phyloP scores from a whole-genome alignment of 305 asterid species.

The Galium porrigens region DNA sequence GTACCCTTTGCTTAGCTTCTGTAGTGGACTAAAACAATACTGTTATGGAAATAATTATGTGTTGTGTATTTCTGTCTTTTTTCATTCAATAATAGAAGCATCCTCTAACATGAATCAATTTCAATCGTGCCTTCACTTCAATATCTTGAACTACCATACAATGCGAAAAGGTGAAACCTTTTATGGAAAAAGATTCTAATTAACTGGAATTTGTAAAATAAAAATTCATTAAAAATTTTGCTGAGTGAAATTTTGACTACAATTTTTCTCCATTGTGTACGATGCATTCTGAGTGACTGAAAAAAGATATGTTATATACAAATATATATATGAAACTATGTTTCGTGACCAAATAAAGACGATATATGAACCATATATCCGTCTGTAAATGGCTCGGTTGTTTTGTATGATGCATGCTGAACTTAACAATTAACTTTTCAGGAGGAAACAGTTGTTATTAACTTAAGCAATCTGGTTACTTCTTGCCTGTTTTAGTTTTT shows the following conservation, averaged over 20 bases:
- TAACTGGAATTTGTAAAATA: background rate
- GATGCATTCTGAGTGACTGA: too few relatives aligned
- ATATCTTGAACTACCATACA: background rate
- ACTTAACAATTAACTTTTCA: background rate
- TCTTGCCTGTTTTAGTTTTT: background rate
- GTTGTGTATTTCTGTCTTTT: background rate
- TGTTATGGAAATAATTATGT: background rate
- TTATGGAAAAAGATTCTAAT: background rate
- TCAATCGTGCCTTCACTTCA: background rate
- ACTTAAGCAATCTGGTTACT: background rate
- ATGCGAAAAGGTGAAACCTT: too few relatives aligned
- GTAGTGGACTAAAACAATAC: background rate
- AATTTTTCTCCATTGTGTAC: too few relatives aligned
- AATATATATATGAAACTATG: background rate
- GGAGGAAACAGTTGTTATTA: background rate
- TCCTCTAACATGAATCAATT: background rate
- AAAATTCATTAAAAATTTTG: background rate
- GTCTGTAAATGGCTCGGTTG: too few relatives aligned
- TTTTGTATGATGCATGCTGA: background rate
- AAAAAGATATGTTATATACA: too few relatives aligned
- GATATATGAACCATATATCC: background rate
- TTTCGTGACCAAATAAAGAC: background rate
- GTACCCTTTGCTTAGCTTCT: conserved; percentile 19
- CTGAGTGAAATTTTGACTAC: too few relatives aligned
- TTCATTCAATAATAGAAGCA: background rate